Evolutionary conservation across 805 yeast species (phyloP).

Genomic region (Zygosaccharomyces rouxii): DNA sequence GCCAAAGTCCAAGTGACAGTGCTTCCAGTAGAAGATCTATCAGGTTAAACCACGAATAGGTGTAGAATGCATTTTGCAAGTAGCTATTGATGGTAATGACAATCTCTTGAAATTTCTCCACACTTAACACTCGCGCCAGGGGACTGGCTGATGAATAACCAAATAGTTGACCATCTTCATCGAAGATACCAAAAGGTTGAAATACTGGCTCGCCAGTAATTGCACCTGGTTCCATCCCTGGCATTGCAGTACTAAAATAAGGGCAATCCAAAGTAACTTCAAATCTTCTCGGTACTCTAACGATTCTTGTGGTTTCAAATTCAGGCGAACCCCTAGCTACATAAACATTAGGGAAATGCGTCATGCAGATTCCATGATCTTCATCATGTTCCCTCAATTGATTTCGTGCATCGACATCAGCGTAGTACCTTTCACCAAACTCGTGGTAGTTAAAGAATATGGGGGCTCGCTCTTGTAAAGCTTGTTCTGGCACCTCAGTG

Average conservation of each 20-base stretch:
- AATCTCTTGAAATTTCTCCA: constrained; percentile 40
- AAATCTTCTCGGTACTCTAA: constrained; percentile 57
- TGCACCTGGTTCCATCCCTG: constrained; percentile 66
- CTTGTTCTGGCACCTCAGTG: constrained; percentile 3
- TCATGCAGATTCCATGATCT: constrained; percentile 43
- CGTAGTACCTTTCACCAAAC: constrained; percentile 39
- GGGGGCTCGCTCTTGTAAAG: constrained; percentile 20
- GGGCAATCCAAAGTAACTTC: constrained; percentile 42
- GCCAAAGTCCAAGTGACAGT: constrained; percentile 41
- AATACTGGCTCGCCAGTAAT: constrained; percentile 34
- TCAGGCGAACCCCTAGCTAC: constrained; percentile 31
- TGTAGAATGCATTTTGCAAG: constrained; percentile 40
- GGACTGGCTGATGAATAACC: constrained; percentile 56
- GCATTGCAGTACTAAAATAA: constrained; percentile 48
- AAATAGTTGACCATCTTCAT: constrained; percentile 40
- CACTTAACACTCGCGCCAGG: constrained; percentile 36
- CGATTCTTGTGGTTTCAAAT: constrained; percentile 47
- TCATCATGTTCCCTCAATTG: constrained; percentile 26
- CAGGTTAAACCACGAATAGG: constrained; percentile 39
- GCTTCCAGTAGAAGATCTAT: constrained; percentile 38
- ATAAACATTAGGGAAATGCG: constrained; percentile 65
- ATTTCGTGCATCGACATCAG: constrained; percentile 14
- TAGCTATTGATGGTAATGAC: constrained; percentile 43
- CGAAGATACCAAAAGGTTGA: constrained; percentile 37
- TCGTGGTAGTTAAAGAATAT: constrained; percentile 69